phyloP scores from a whole-genome alignment of 257 asterid genomes.

The Petunia axillaris region DNA sequence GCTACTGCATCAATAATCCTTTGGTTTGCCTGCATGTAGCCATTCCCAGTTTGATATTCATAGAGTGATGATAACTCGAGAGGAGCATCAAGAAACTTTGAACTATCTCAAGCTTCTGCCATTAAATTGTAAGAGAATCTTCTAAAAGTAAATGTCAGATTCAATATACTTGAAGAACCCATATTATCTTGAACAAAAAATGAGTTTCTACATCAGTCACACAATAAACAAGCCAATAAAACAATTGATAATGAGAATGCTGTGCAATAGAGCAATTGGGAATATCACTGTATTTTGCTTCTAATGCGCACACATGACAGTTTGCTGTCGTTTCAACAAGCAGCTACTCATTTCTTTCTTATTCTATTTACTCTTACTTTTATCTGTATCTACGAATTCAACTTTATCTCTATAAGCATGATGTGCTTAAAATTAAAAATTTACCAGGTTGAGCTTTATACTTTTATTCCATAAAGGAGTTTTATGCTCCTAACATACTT shows the following conservation, averaged over 20 bases:
- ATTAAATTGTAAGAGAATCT: background rate
- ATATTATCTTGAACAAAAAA: background rate
- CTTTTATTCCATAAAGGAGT: background rate
- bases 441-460: background rate
- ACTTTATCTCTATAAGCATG: background rate
- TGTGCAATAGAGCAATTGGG: background rate
- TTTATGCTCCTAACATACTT: background rate
- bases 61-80: background rate
- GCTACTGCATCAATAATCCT: slow-evolving; percentile 94
- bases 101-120: slow-evolving; percentile 9
- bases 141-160: background rate
- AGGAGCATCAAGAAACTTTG: slow-evolving; percentile 12
- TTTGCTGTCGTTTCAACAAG: background rate
- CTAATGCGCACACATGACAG: background rate
- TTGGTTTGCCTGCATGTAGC: slow-evolving; percentile 74
- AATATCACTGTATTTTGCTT: background rate
- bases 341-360: slow-evolving; percentile 14
- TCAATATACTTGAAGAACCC: background rate
- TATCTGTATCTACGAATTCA: background rate
- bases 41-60: background rate
- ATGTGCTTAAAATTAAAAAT: no score
- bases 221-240: background rate
- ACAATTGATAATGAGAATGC: background rate
- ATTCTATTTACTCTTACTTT: background rate
- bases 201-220: slow-evolving; percentile 6